Evolutionary conservation across 2,329 filamentous ascomycete genomes (phyloP).

Genomic region (Apiospora kogelbergensis): DNA sequence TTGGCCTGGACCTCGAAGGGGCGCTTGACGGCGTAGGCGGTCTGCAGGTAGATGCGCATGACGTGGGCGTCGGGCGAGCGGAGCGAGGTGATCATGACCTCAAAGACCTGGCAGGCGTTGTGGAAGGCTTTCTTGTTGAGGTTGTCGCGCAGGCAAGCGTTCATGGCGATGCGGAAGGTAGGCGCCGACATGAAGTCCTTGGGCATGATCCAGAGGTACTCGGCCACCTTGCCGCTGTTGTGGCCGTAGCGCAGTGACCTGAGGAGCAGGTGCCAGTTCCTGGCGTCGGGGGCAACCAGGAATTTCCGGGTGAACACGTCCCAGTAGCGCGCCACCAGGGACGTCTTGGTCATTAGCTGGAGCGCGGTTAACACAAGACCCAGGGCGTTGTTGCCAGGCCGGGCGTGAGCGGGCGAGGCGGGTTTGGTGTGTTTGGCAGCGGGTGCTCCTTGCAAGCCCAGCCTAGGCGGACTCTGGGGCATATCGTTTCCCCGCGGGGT

Average conservation of each 20-base stretch:
- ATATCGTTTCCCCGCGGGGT: not conserved
- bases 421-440: not conserved
- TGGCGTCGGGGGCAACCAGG: conserved; percentile 67
- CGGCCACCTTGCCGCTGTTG: conserved; percentile 60
- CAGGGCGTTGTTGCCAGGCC: conserved; percentile 59
- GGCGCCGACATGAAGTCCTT: conserved; percentile 41
- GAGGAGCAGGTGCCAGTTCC: conserved; percentile 70
- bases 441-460: not conserved
- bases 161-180: conserved; percentile 72
- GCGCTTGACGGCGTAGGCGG: conserved; percentile 49
- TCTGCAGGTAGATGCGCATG: conserved; percentile 56
- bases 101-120: conserved; percentile 64
- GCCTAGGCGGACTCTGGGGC: not conserved
- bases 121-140: conserved; percentile 69
- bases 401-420: conserved; percentile 37
- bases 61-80: conserved; percentile 49
- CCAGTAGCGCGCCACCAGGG: conserved; percentile 77
- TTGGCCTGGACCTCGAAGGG: conserved; percentile 34
- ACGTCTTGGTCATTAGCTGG: conserved; percentile 57
- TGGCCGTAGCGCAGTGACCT: conserved; percentile 65
- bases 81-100: conserved; percentile 54
- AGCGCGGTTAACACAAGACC: conserved; percentile 69
- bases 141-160: conserved; percentile 72
- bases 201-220: conserved; percentile 59
- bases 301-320: conserved; percentile 62